A percentile compares a stretch with the other conserved stretches of the same genome.
Conservation (phyloP, 768 basidiomycete genomes). For the Kondoa subrosea region DNA sequence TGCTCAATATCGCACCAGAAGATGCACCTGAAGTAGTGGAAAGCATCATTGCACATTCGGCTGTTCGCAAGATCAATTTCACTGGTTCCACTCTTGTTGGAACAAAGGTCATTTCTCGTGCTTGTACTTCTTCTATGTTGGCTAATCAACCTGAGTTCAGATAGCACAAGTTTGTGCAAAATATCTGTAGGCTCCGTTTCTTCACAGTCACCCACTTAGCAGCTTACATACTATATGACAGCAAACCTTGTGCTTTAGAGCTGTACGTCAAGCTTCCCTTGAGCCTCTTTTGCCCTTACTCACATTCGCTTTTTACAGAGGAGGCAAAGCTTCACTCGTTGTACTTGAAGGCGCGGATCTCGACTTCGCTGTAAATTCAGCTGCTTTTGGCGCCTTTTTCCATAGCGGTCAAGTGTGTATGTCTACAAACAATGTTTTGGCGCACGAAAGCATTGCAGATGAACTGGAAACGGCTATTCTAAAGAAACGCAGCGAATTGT, state of each 20-base stretch:
- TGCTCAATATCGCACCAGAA: slow-evolving; percentile 29
- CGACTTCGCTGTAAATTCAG: slow-evolving; percentile 23
- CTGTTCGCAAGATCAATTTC: slow-evolving; percentile 26
- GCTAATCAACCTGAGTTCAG: slow-evolving; percentile 30
- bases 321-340: slow-evolving; percentile 34
- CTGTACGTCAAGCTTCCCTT: no score
- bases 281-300: no score
- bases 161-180: slow-evolving; percentile 32
- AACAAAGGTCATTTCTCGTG: no score
- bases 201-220: no score
- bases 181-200: slow-evolving; percentile 36
- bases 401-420: background rate
- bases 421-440: background rate
- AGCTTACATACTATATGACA: no score
- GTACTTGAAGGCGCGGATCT: slow-evolving; percentile 33
- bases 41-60: slow-evolving; percentile 25
- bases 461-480: background rate
- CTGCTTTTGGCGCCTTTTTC: slow-evolving; percentile 9
- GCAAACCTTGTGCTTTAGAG: no score
- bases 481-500: background rate
- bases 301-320: slow-evolving; percentile 32
- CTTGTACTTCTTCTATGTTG: no score
- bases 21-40: slow-evolving; percentile 27
- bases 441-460: background rate
- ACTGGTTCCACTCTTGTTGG: slow-evolving; percentile 29